Percentiles rank a stretch among this genome's conserved stretches.
Evolutionary conservation across 169 alveolate genomes (phyloP).

Genomic region (Cryptosporidium andersoni): DNA sequence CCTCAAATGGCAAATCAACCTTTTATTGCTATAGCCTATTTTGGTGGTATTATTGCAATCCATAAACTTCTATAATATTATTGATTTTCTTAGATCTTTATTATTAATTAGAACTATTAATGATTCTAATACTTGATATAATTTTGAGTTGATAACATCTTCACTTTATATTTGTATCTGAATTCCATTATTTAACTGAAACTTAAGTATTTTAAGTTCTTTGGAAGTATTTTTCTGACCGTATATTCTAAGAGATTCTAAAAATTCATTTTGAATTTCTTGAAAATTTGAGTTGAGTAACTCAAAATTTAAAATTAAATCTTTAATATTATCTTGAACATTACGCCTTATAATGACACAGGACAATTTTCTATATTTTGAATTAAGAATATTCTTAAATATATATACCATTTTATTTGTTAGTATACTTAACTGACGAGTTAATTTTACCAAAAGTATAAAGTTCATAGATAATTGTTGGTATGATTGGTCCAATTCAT

Average conservation of each 20-base stretch:
- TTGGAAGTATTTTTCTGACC: conserved; percentile 4
- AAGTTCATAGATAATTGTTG: conserved; percentile 37
- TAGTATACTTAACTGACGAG: conserved; percentile 14
- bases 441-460: conserved; percentile 23
- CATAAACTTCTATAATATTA: conserved; percentile 11
- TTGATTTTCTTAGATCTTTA: too few relatives aligned
- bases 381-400: conserved; percentile 2
- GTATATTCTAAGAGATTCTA: conserved; percentile 21
- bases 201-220: conserved; percentile 4
- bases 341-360: conserved; percentile 50
- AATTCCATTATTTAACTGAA: conserved; percentile 12
- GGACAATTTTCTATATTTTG: conserved; percentile 17
- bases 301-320: conserved; percentile 28
- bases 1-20: conserved; percentile 48
- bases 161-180: neutral
- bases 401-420: conserved; percentile 10
- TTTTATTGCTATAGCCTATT: conserved; percentile 47
- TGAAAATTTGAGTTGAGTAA: conserved; percentile 13
- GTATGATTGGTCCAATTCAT: conserved; percentile 18
- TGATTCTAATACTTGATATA: too few relatives aligned
- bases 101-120: too few relatives aligned
- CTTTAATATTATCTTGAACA: conserved; percentile 18
- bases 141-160: too few relatives aligned
- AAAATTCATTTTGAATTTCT: conserved; percentile 17
- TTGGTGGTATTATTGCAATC: conserved; percentile 58